Conservation (phyloP, 2,329 filamentous ascomycete genomes). For the Fusarium marasasianum region DNA sequence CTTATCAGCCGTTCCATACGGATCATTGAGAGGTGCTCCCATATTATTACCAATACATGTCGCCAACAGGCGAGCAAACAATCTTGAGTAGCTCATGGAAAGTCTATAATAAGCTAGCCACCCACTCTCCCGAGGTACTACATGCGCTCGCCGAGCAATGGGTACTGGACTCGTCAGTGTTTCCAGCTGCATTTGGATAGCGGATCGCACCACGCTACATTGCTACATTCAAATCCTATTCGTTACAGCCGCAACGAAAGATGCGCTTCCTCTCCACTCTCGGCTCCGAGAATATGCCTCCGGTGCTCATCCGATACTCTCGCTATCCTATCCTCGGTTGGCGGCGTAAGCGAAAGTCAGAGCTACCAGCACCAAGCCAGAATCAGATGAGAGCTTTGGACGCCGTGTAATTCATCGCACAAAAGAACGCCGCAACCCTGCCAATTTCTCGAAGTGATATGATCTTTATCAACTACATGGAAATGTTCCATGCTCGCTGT, state of each 20-base stretch:
- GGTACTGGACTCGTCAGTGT: background rate
- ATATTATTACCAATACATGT: background rate
- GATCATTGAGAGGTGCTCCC: background rate
- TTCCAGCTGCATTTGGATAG: no score
- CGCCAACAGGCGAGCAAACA: background rate
- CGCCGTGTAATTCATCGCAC: background rate
- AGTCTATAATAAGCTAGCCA: background rate
- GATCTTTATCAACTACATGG: background rate
- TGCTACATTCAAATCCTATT: no score
- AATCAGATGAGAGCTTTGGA: background rate
- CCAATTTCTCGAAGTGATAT: no score
- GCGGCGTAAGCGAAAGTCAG: background rate
- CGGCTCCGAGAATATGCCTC: background rate
- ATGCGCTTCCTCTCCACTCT: background rate
- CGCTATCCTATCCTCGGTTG: background rate
- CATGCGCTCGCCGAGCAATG: background rate
- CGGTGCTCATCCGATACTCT: background rate
- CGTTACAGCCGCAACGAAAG: background rate
- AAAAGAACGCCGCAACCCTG: background rate
- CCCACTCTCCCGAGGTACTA: background rate
- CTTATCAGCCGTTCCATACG: background rate
- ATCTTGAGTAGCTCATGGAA: background rate
- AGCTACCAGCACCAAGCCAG: background rate
- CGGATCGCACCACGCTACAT: no score
- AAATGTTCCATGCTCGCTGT: background rate